phyloP scores from a whole-genome alignment of 2,329 filamentous ascomycete species.

The Alternaria triticimaculans region DNA sequence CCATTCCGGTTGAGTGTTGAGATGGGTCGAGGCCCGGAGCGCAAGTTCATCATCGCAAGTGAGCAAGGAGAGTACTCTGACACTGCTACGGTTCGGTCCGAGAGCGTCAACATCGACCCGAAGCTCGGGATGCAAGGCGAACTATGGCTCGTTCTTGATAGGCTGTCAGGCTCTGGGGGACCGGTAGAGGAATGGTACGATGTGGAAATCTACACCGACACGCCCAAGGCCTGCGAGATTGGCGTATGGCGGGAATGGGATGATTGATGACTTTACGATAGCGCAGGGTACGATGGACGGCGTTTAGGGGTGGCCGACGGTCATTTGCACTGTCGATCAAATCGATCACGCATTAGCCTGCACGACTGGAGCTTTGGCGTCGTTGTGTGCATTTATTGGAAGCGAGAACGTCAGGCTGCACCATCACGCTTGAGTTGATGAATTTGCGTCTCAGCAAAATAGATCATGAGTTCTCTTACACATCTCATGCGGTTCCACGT shows the following conservation, averaged over 20 bases:
- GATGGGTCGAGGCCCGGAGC: conserved; percentile 73
- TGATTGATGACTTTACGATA: conserved; percentile 27
- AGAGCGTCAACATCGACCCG: conserved; percentile 77
- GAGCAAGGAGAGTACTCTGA: conserved; percentile 79
- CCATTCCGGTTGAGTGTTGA: conserved; percentile 76
- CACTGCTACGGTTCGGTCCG: conserved; percentile 68
- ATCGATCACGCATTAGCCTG: neutral
- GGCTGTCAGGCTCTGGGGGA: conserved; percentile 67
- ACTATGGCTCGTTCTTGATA: conserved; percentile 82
- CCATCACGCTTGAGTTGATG: neutral
- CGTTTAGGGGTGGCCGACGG: neutral
- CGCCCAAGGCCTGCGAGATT: conserved; percentile 51
- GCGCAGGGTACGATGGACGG: neutral
- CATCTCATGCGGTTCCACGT: neutral
- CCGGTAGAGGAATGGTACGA: conserved; percentile 58
- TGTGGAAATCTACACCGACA: conserved; percentile 57
- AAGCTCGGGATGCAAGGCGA: conserved; percentile 62
- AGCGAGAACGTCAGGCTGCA: neutral
- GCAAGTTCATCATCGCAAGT: conserved; percentile 68
- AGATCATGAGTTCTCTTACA: neutral
- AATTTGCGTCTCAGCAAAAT: neutral
- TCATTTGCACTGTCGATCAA: conserved; percentile 11
- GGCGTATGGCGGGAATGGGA: conserved; percentile 57
- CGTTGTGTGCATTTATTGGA: neutral
- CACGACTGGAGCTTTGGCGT: neutral